phyloP scores from a whole-genome alignment of 2,329 filamentous ascomycete genomes.

The Chaetomium sp. region DNA sequence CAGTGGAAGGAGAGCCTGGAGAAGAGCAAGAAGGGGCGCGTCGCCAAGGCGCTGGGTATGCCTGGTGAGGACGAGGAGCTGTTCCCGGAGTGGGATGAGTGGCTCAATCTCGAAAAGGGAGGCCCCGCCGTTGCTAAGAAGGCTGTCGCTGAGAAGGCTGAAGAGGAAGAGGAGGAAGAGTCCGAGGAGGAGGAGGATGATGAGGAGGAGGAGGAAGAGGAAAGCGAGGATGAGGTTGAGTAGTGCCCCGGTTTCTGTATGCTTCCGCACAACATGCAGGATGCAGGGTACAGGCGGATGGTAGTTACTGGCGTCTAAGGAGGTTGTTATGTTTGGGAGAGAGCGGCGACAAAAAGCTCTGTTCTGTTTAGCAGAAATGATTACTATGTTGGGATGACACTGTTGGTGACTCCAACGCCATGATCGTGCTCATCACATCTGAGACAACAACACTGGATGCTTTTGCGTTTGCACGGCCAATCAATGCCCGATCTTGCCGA shows the following conservation, averaged over 20 bases:
- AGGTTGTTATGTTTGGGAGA: conserved; percentile 10
- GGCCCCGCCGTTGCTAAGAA: conserved; percentile 46
- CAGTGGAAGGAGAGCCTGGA: conserved; percentile 85
- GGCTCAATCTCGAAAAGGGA: conserved; percentile 76
- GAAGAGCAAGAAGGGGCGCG: conserved; percentile 80
- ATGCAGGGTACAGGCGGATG: not conserved
- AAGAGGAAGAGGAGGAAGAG: conserved; percentile 16
- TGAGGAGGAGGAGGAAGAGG: conserved; percentile 13
- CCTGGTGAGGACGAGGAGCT: conserved; percentile 83
- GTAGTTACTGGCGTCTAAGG: conserved; percentile 21
- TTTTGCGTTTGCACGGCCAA: conserved; percentile 7
- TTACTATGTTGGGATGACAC: conserved; percentile 11
- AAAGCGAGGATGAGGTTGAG: conserved; percentile 7
- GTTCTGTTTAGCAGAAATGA: conserved; percentile 12
- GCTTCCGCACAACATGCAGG: not conserved
- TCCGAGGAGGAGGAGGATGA: conserved; percentile 20
- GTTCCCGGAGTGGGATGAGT: conserved; percentile 96
- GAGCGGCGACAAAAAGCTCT: conserved; percentile 20
- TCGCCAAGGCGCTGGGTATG: conserved; percentile 79
- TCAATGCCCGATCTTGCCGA: not conserved
- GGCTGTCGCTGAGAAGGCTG: conserved; percentile 19
- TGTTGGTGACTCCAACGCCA: no score
- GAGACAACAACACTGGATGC: not conserved
- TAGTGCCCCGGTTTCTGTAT: conserved; percentile 13
- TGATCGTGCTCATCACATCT: no score